Base-by-base conservation (phyloP, 345 rosid genomes). In the Sisymbrium altissimum region DNA sequence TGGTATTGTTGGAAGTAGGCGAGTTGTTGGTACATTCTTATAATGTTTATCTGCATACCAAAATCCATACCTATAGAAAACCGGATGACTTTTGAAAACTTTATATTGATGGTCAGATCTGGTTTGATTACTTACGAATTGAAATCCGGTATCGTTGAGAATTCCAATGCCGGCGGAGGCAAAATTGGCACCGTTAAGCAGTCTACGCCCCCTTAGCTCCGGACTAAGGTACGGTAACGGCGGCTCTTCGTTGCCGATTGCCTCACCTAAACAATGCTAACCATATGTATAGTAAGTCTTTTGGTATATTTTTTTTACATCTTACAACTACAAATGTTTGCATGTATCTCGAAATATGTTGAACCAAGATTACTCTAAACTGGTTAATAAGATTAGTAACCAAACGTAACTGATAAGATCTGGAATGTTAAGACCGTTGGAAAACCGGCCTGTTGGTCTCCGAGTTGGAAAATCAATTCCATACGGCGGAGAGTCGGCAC, bases 111-210 rank as follows among this genome's bases (percentile, higher is more conserved):
- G 12, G 11, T 9, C 11, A 49, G 13, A 25, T 30, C 58, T 41
- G 35, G 65, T 54, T 69, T 54, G 7, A 0, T 53, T 52, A 79
- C 92, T 66, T 83, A 91, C 97, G 43, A 91, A 94, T 69, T 94
- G 98, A 50, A 87, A 4, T 13, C 98, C 98, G 3, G 97, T 94
- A 67, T 94, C 98, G 46, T 94, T 89, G 69, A 91, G 91, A 50
- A 94, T 81, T 29, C 98, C 98, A 1, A 94, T 86, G 11, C 98
- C 97, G 35, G 98, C 96, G 0, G 98, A 94, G 45, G 98, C 98
- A 25, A 94, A 94, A 41, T 91, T 94, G 53, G 98, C 98, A 68
- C 97, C 96, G 6, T 84, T 80, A 48, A 91, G 89, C 5, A 94
- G 81, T 40, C 40, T 87, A 23, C 80, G 65, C 10, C 97, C 96